A percentile compares a stretch with the other conserved stretches of the same genome.
Evolutionary conservation across 352 stramenopile genomes (phyloP).

Genomic region (Globisporangium takayamanum): DNA sequence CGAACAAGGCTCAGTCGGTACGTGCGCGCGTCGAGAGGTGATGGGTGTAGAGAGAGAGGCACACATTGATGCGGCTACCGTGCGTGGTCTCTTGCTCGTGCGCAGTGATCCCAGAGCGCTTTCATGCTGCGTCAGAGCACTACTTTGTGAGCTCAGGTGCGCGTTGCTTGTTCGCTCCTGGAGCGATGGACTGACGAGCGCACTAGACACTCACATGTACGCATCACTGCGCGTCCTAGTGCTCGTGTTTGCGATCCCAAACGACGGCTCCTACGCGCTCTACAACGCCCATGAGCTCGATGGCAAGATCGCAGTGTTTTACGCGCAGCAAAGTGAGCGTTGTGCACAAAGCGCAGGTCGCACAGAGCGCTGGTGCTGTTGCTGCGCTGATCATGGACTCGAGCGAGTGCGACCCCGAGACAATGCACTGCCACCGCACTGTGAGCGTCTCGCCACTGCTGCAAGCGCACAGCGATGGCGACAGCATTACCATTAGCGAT

Average conservation of each 20-base stretch:
- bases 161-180: not conserved
- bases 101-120: slow-evolving; percentile 6
- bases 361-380: slow-evolving; percentile 10
- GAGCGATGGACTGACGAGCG: not conserved
- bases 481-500: not conserved
- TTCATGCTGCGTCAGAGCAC: not conserved
- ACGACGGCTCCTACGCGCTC: slow-evolving; percentile 12
- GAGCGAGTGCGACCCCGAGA: slow-evolving; percentile 6
- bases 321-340: slow-evolving; percentile 13
- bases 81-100: not conserved
- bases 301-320: slow-evolving; percentile 14
- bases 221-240: not conserved
- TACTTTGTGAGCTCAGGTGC: slow-evolving; percentile 9
- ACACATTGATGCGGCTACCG: too few species aligned
- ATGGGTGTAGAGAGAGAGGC: too few species aligned
- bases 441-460: not conserved
- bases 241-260: slow-evolving; percentile 15
- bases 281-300: slow-evolving; percentile 13
- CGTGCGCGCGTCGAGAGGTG: not conserved
- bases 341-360: slow-evolving; percentile 7
- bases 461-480: not conserved
- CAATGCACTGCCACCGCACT: slow-evolving; percentile 12
- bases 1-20: slow-evolving; percentile 16
- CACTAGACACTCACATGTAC: not conserved
- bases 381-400: slow-evolving; percentile 9